Evolutionary conservation across 345 rosid species (phyloP), one percentile per base, ranked within the genome.

Genomic region (Gossypium sturtianum): DNA sequence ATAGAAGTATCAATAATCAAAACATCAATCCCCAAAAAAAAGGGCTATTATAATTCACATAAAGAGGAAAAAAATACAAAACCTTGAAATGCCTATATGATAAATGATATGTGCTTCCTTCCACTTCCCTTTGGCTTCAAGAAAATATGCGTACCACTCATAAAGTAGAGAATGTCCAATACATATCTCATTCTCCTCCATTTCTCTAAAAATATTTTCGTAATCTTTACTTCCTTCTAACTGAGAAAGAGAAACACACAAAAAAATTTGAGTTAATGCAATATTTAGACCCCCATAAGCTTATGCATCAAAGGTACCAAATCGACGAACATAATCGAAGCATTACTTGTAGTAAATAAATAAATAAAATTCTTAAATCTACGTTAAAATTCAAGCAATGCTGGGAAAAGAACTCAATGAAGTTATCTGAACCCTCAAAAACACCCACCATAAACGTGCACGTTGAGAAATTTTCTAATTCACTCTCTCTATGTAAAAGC

Each of bases 61-160:
- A 15, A 53, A 56, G 78, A 19, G 45, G 9, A 15, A 8, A 10
- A 3, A 9, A 57, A 57, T 20, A 11, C 68, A 58, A 71, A 67
- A 89, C 99, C 97, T 90, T 58, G 80, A 79, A 74, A 95, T 89
- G 61, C 98, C 99, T 70, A 78, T 82, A 70, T 80, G 89, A 82
- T 91, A 93, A 77, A 90, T 89, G 78, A 51, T 75, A 73, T 84
- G 58, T 22, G 97, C 94, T 68, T 87, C 87, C 63, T 63, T 78
- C 93, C 92, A 90, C 59, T 81, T 82, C 80, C 88, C 96, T 80
- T 87, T 93, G 27, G 84, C 84, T 84, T 95, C 98, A 41, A 95
- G 96, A 71, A 93, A 85, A 41, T 79, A 58, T 17, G 98, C 96
- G 63, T 84, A 93, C 88, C 91, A 82, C 78, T 91, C 94, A 79